These are phyloP conservation scores for Leishmania lainsoni DNA, from an alignment of 208 protist genomes.

Conservation along the genomic window DNA sequence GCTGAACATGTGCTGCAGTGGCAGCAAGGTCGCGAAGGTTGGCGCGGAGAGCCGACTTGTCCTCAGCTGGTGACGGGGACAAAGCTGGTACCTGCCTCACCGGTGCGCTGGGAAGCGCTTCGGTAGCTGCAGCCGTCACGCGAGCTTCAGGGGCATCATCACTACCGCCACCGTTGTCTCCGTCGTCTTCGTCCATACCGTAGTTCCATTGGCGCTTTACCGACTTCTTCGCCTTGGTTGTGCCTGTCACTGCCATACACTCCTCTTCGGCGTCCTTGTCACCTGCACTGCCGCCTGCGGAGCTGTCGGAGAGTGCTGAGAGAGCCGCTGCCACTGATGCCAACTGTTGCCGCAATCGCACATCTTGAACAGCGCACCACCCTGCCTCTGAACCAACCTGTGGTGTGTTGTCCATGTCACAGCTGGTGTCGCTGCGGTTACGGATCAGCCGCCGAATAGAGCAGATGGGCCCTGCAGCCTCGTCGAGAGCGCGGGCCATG, in stretches of 20 bases:
- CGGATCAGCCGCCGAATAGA: conserved; percentile 52
- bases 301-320: background rate
- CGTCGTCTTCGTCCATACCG: conserved; percentile 58
- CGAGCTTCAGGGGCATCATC: background rate
- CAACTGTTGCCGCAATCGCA: conserved; percentile 6
- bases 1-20: conserved; percentile 6
- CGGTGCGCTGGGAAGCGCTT: background rate
- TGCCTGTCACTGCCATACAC: background rate
- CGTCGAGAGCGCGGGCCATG: conserved; percentile 49
- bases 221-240: background rate
- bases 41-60: background rate
- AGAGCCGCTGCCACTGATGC: background rate
- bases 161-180: background rate
- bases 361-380: conserved; percentile 18
- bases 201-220: conserved; percentile 42
- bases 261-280: background rate
- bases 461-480: conserved; percentile 45
- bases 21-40: conserved; percentile 19
- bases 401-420: background rate
- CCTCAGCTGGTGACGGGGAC: background rate
- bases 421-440: background rate
- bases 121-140: background rate
- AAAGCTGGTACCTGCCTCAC: background rate
- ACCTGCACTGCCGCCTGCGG: background rate
- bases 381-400: background rate